These are phyloP conservation scores for Cicer chorassanicum DNA, from an alignment of 306 rosid species.

Conservation along the genomic window DNA sequence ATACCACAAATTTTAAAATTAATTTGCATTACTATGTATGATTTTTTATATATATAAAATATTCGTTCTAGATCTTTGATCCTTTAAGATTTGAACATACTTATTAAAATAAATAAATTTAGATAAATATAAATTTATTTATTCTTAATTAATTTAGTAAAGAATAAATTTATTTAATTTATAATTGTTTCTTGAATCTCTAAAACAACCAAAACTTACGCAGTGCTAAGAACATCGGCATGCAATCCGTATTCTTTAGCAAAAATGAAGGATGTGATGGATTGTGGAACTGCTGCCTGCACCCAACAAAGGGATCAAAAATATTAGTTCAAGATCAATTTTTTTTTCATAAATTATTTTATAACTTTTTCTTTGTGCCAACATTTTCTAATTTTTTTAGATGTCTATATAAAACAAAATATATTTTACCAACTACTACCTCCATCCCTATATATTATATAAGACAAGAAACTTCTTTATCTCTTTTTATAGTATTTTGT, in stretches of 20 bases:
- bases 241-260: constrained; percentile 91
- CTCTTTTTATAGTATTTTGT: no score
- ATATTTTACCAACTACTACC: no score
- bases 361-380: neutral
- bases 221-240: constrained; percentile 89
- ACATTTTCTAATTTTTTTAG: neutral
- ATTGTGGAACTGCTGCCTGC: constrained; percentile 96
- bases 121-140: no score
- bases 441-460: no score
- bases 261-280: constrained; percentile 87
- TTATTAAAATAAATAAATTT: no score
- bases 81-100: no score
- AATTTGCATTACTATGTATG: neutral
- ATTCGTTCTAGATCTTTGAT: no score
- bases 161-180: no score
- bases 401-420: no score
- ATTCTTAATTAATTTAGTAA: no score
- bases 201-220: constrained; percentile 58
- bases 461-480: no score
- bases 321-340: neutral
- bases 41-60: neutral
- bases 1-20: neutral
- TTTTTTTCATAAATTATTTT: neutral
- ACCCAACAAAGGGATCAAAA: neutral
- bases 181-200: no score